Percentiles rank a stretch among this genome's conserved stretches.
phyloP scores from a whole-genome alignment of 1,284 basidiomycete species.

The Cystobasidium slooffiae region DNA sequence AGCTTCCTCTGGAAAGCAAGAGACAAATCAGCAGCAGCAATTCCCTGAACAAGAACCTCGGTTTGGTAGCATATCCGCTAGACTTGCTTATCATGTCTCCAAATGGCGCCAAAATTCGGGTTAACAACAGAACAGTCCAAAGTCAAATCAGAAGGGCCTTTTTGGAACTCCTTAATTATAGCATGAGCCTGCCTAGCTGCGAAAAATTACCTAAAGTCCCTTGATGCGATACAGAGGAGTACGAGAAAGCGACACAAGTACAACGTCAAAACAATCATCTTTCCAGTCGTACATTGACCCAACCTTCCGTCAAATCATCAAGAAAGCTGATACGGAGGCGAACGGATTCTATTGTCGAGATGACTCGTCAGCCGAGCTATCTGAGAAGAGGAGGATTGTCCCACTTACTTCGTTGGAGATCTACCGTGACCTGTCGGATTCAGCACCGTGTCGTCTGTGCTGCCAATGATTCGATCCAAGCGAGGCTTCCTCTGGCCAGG shows the following conservation, averaged over 20 bases:
- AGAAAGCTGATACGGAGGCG: constrained; percentile 27
- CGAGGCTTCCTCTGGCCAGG: constrained; percentile 23
- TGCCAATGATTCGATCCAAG: constrained; percentile 35
- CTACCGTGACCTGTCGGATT: neutral
- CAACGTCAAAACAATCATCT: neutral
- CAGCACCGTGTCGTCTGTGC: constrained; percentile 7
- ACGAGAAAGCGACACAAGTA: neutral
- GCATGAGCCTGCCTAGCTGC: no score
- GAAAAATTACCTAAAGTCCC: no score
- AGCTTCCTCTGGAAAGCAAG: neutral
- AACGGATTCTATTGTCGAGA: constrained; percentile 7
- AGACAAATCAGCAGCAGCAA: neutral
- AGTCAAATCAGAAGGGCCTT: no score
- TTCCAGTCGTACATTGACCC: neutral
- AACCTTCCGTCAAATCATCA: neutral
- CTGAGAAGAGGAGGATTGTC: neutral
- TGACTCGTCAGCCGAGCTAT: neutral
- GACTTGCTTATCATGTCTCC: constrained; percentile 17
- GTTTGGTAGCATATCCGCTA: constrained; percentile 19
- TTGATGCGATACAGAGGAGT: neutral
- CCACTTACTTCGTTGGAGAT: constrained; percentile 22
- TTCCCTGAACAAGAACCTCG: constrained; percentile 4
- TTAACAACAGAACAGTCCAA: neutral
- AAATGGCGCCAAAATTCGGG: constrained; percentile 11
- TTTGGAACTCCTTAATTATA: no score